phyloP scores from a whole-genome alignment of 768 basidiomycete species.

The Tephrocybe sp. region DNA sequence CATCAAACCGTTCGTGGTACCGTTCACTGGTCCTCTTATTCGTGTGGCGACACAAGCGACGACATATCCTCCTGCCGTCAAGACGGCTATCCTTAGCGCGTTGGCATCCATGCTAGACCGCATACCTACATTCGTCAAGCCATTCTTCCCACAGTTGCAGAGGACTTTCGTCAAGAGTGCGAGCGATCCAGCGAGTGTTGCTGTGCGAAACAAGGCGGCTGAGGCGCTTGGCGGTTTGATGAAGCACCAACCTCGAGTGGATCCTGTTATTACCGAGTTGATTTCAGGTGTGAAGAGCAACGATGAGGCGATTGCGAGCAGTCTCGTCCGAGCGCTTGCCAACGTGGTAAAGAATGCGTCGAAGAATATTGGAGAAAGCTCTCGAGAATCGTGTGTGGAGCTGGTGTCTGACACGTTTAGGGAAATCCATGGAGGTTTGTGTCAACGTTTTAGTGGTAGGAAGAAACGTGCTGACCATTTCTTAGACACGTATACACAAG shows the following conservation, averaged over 20 bases:
- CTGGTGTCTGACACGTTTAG: conserved; percentile 78
- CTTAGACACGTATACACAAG: conserved; percentile 67
- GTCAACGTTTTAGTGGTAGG: background rate
- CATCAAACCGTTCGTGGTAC: conserved; percentile 94
- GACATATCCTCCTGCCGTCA: conserved; percentile 89
- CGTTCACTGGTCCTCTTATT: conserved; percentile 93
- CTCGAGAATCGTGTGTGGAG: conserved; percentile 69
- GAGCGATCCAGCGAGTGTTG: conserved; percentile 71
- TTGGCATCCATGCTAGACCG: conserved; percentile 81
- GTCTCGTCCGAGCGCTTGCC: conserved; percentile 73
- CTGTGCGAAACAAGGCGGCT: conserved; percentile 80
- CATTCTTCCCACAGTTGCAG: conserved; percentile 98
- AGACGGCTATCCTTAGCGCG: conserved; percentile 85
- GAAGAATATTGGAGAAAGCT: conserved; percentile 74
- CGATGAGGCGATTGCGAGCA: conserved; percentile 72
- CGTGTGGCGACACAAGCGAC: conserved; percentile 89
- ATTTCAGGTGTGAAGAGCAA: conserved; percentile 52
- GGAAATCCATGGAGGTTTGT: conserved; percentile 62
- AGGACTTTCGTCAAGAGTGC: conserved; percentile 94
- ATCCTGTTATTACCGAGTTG: conserved; percentile 92
- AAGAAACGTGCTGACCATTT: conserved; percentile 7
- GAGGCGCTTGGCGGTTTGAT: conserved; percentile 87
- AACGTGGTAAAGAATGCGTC: conserved; percentile 69
- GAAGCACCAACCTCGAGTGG: conserved; percentile 86
- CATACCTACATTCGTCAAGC: conserved; percentile 88